Base-by-base conservation (phyloP, 306 rosid genomes). In the Quercus parvula region DNA sequence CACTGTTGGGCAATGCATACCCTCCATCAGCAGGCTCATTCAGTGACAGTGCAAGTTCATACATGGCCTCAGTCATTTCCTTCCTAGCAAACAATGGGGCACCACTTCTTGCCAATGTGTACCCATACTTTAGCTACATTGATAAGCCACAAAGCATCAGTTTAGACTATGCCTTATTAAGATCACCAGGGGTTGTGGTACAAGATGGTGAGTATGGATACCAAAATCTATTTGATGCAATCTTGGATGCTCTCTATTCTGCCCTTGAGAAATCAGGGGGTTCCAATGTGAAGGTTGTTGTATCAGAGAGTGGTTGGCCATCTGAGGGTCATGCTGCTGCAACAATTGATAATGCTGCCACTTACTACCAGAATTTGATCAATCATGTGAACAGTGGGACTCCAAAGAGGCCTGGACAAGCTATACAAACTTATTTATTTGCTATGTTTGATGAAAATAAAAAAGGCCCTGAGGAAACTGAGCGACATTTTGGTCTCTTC, bases 261-360 rank as follows among this genome's bases (percentile, higher is more conserved):
- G 92, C 98, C 19, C 85, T 90, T 28, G 93, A 87, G 84, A 90
- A 86, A 41, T 30, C 66, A 0, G 89, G 88, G 0, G 93, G 78
- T 4, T 33, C 84, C 2, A 35, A 67, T 27, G 12, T 89, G 82
- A 17, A 72, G 25, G 73, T 89, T 1, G 93, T 93, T 19, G 94
- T 91, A 13, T 85, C 96, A 0, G 96, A 93, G 82, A 93, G 89
- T 10, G 96, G 97, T 7, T 93, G 97, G 96, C 97, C 96, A 5
- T 89, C 94, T 0, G 63, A 15, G 8, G 96, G 91, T 19, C 82
- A 87, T 54, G 11, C 1, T 20, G 86, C 78, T 0, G 89, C 94
- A 1, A 62, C 77, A 2, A 0, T 3, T 2, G 74, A 81, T 0
- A 91, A 88, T 69, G 94, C 92, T 33, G 76, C 46, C 2, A 79